Evolutionary conservation across 176 grass and related monocot genomes (phyloP).

Genomic region (Rhynchospora pubera): DNA sequence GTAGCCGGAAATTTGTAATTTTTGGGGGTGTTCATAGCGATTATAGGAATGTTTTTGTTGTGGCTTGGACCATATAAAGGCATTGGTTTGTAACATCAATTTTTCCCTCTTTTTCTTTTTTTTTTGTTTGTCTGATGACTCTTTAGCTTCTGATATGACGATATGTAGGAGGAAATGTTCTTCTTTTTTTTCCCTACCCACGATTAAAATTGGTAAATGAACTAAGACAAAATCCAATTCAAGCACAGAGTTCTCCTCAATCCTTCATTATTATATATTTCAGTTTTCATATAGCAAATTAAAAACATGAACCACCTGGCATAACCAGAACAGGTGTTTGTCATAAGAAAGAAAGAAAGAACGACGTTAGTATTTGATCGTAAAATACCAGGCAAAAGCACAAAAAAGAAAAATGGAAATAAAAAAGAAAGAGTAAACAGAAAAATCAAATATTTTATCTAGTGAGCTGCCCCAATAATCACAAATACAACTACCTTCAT

Average conservation of each 20-base stretch:
- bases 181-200: neutral
- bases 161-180: neutral
- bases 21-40: slow-evolving; percentile 21
- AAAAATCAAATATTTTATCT: neutral
- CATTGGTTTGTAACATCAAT: neutral
- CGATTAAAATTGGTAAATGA: neutral
- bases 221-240: neutral
- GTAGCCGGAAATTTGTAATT: slow-evolving; percentile 8
- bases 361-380: neutral
- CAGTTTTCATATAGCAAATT: too few species aligned
- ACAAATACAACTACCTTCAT: neutral
- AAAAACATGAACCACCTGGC: neutral
- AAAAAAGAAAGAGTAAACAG: neutral
- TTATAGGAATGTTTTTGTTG: slow-evolving; percentile 22
- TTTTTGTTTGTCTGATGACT: neutral
- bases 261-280: neutral
- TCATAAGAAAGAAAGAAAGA: neutral
- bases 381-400: neutral
- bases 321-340: neutral
- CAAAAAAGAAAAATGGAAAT: neutral
- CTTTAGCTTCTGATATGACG: neutral
- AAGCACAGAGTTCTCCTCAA: neutral
- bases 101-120: neutral
- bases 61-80: neutral
- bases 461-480: neutral